Percentiles rank a stretch among this genome's conserved stretches.
phyloP scores from a whole-genome alignment of 441 rosid species.

The Adansonia grandidieri region DNA sequence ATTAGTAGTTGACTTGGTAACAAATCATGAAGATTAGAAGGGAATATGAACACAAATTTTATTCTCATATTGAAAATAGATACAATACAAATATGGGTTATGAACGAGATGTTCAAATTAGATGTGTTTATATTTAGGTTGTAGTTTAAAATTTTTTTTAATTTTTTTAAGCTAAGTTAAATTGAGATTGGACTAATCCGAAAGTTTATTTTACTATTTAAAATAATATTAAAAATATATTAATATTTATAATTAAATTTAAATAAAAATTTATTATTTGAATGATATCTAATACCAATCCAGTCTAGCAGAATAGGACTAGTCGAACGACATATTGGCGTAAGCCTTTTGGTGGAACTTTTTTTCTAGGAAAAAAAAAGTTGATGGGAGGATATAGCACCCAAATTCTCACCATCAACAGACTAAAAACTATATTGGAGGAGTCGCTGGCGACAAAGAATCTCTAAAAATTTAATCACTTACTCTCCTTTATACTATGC shows the following conservation, averaged over 20 bases:
- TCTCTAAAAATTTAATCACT: neutral
- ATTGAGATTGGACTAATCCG: too few species aligned
- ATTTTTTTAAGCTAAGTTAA: too few species aligned
- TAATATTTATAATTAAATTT: too few species aligned
- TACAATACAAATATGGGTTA: neutral
- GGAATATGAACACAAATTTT: neutral
- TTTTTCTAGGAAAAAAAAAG: neutral
- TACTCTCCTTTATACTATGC: neutral
- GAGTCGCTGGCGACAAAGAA: conserved; percentile 16
- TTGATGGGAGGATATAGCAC: conserved; percentile 28
- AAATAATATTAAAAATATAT: too few species aligned
- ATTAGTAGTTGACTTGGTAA: neutral
- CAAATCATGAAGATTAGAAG: neutral
- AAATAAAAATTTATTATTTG: too few species aligned
- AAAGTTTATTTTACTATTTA: too few species aligned
- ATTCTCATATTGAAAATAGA: neutral
- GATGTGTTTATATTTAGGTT: too few species aligned
- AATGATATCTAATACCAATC: too few species aligned
- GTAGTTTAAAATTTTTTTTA: too few species aligned
- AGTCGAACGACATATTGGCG: neutral
- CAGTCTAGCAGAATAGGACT: too few species aligned
- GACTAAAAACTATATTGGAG: neutral
- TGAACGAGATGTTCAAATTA: neutral
- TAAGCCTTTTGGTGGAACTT: conserved; percentile 17
- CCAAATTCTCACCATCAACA: conserved; percentile 13